phyloP scores from a whole-genome alignment of 176 grass and related monocot genomes.

The Lolium rigidum region DNA sequence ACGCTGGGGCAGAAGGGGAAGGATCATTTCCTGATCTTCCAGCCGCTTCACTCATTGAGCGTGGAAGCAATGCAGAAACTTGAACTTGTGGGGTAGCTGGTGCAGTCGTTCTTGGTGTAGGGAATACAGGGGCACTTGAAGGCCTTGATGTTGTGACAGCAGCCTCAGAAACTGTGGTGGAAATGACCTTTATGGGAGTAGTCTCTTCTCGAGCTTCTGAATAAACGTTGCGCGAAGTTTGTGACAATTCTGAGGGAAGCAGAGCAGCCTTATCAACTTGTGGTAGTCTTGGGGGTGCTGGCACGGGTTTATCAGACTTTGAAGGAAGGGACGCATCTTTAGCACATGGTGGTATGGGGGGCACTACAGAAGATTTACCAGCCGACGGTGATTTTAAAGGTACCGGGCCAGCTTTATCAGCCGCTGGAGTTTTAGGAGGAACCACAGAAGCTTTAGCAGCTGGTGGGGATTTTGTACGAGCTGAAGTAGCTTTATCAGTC shows the following conservation, averaged over 20 bases:
- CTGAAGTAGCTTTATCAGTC: conserved; percentile 36
- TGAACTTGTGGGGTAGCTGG: conserved; percentile 52
- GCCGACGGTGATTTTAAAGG: conserved; percentile 1
- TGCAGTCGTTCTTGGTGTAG: conserved; percentile 55
- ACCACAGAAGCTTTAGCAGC: conserved; percentile 31
- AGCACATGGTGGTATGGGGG: neutral
- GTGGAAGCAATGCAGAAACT: conserved; percentile 56
- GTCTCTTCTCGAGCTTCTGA: conserved; percentile 52
- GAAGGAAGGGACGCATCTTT: conserved; percentile 49
- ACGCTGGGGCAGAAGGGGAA: conserved; percentile 59
- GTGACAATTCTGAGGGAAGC: conserved; percentile 38
- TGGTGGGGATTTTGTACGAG: conserved; percentile 38
- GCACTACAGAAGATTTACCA: conserved; percentile 18
- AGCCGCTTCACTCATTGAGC: conserved; percentile 68
- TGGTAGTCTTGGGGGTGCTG: conserved; percentile 39
- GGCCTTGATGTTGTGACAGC: conserved; percentile 62
- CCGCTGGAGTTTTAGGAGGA: conserved; percentile 4
- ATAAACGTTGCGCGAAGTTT: conserved; percentile 26
- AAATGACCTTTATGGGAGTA: conserved; percentile 33
- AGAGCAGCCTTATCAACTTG: conserved; percentile 48
- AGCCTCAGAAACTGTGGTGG: conserved; percentile 43
- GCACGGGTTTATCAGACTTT: conserved; percentile 47
- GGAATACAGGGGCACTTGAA: conserved; percentile 77
- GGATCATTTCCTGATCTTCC: conserved; percentile 54
- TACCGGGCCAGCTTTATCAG: neutral